A percentile compares a stretch with the other conserved stretches of the same genome.
Conservation (phyloP, 106 monocot species). For the Dendrobium catenatum region DNA sequence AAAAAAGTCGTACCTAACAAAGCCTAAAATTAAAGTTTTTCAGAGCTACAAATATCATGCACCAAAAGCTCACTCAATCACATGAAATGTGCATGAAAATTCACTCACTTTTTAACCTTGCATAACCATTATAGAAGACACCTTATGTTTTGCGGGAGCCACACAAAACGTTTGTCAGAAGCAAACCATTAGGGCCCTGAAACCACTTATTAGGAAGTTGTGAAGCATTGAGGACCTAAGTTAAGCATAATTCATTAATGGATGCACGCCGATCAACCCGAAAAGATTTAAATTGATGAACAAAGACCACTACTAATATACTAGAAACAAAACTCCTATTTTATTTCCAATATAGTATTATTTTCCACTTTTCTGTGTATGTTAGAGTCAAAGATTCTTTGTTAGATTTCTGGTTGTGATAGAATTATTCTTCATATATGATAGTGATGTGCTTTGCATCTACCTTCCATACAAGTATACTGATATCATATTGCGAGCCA, state of each 20-base stretch:
- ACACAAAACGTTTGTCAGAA: neutral
- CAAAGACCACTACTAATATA: neutral
- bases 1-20: too few relatives aligned
- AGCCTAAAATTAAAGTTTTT: too few relatives aligned
- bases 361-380: neutral
- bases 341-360: too few relatives aligned
- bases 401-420: neutral
- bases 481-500: conserved; percentile 74
- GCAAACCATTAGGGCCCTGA: neutral
- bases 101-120: neutral
- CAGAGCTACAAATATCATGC: too few relatives aligned
- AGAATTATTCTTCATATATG: conserved; percentile 2
- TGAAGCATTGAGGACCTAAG: neutral
- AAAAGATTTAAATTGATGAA: neutral
- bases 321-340: neutral
- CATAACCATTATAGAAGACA: neutral
- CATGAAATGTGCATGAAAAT: neutral
- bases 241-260: neutral
- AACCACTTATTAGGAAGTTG: neutral
- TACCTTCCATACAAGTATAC: conserved; percentile 57
- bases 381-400: neutral
- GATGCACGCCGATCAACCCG: neutral
- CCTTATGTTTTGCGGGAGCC: neutral
- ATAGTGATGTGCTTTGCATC: conserved; percentile 1
- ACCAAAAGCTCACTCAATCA: neutral